phyloP scores from a whole-genome alignment of 78 protist genomes.

The Emiliania huxleyi region DNA sequence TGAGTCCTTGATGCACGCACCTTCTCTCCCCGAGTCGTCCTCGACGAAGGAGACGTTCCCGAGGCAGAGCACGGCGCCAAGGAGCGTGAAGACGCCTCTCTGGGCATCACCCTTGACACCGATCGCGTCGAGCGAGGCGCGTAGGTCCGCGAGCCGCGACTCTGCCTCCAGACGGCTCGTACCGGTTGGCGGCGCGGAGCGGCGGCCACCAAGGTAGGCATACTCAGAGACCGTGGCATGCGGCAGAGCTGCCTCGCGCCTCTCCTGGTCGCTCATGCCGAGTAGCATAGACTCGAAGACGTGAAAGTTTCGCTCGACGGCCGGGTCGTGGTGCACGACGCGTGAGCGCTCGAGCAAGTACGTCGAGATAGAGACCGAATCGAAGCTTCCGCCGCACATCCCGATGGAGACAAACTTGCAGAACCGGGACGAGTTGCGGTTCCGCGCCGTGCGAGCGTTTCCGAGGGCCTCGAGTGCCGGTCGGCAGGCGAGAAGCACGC shows the following conservation, averaged over 20 bases:
- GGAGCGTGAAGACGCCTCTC: not conserved
- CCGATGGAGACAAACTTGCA: slow-evolving; percentile 46
- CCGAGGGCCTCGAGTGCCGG: slow-evolving; percentile 86
- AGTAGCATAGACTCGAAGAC: slow-evolving; percentile 83
- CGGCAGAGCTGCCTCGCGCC: not conserved
- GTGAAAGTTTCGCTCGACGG: slow-evolving; percentile 89
- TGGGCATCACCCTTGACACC: not conserved
- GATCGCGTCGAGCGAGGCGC: not conserved
- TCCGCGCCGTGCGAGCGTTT: slow-evolving; percentile 45
- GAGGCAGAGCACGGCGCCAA: not conserved
- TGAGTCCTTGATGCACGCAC: not conserved
- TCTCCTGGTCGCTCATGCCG: not conserved
- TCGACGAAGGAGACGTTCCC: not conserved
- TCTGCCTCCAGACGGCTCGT: slow-evolving; percentile 64
- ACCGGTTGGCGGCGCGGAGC: not conserved
- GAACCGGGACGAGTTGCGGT: slow-evolving; percentile 39
- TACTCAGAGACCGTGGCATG: slow-evolving; percentile 41
- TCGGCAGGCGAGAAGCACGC: slow-evolving; percentile 58
- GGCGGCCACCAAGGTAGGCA: slow-evolving; percentile 52
- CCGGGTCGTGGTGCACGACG: slow-evolving; percentile 66
- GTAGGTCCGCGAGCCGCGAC: slow-evolving; percentile 25
- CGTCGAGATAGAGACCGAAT: not conserved
- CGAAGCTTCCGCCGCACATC: not conserved
- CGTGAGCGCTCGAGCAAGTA: slow-evolving; percentile 85
- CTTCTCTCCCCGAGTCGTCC: not conserved